Evolutionary conservation across 1,284 basidiomycete genomes (phyloP).

Genomic region (Ceratobasidium sp.): DNA sequence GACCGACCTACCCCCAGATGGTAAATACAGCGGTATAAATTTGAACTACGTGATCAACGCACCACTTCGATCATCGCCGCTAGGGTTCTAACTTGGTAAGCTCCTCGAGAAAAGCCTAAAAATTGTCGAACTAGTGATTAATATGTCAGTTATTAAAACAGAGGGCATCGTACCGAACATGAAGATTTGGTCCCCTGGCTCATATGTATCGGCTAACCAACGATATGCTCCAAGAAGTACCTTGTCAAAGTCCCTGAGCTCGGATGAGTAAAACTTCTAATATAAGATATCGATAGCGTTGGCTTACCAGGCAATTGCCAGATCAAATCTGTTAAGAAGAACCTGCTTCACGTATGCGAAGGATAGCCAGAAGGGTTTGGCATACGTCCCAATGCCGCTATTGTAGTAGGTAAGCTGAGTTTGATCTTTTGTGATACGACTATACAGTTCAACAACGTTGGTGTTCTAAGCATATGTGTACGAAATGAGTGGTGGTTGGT

Average conservation of each 20-base stretch:
- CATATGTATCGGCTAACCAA: slow-evolving; percentile 48
- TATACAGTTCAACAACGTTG: slow-evolving; percentile 35
- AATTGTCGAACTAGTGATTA: no score
- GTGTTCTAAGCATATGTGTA: slow-evolving; percentile 17
- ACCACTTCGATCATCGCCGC: slow-evolving; percentile 64
- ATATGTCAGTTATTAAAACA: not conserved
- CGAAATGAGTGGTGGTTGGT: no score
- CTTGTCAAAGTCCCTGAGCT: slow-evolving; percentile 45
- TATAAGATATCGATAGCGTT: not conserved
- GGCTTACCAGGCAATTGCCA: slow-evolving; percentile 47
- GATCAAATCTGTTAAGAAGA: slow-evolving; percentile 21
- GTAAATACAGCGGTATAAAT: not conserved
- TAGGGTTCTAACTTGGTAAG: slow-evolving; percentile 63
- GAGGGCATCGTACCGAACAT: slow-evolving; percentile 43
- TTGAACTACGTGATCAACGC: slow-evolving; percentile 6
- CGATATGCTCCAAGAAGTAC: slow-evolving; percentile 46
- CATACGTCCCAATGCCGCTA: slow-evolving; percentile 48
- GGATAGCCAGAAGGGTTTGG: slow-evolving; percentile 34
- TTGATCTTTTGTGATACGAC: slow-evolving; percentile 14
- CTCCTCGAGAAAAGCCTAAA: slow-evolving; percentile 65
- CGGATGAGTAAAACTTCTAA: not conserved
- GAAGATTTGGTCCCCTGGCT: slow-evolving; percentile 45
- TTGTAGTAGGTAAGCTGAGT: slow-evolving; percentile 48
- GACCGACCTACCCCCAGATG: slow-evolving; percentile 54
- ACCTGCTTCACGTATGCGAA: slow-evolving; percentile 17